phyloP scores from a whole-genome alignment of 2,329 filamentous ascomycete species.

The Fusarium subtropicale region DNA sequence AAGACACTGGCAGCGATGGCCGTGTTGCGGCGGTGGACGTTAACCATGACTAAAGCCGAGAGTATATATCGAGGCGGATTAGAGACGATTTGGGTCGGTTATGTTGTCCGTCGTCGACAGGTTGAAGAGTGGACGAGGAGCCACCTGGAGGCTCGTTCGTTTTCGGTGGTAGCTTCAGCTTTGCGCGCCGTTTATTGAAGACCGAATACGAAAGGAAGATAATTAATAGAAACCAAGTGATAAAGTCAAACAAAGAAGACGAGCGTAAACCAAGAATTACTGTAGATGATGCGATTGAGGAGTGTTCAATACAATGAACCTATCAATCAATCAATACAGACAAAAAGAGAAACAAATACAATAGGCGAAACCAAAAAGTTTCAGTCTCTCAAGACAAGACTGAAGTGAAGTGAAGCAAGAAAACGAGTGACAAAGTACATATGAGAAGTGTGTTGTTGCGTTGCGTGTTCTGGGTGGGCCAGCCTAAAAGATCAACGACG shows the following conservation, averaged over 20 bases:
- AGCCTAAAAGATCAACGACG: conserved; percentile 27
- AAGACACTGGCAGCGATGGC: conserved; percentile 73
- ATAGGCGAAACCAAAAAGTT: conserved; percentile 3
- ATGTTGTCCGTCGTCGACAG: not conserved
- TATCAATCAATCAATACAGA: conserved; percentile 11
- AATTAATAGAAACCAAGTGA: conserved; percentile 16
- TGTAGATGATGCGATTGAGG: conserved; percentile 5
- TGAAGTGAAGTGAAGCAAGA: conserved; percentile 6
- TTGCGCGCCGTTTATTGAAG: not conserved
- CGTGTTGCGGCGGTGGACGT: conserved; percentile 63
- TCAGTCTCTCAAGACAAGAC: conserved; percentile 17
- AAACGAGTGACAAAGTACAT: conserved; percentile 23
- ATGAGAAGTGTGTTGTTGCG: conserved; percentile 23
- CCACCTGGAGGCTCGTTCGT: conserved; percentile 15
- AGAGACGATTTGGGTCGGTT: not conserved
- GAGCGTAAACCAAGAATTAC: conserved; percentile 1
- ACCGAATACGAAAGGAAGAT: not conserved
- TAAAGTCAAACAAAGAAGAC: conserved; percentile 1
- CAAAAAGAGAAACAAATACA: conserved; percentile 19
- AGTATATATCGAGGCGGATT: not conserved
- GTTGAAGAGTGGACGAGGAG: conserved; percentile 10
- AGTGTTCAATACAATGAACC: conserved; percentile 8
- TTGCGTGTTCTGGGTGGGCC: conserved; percentile 27
- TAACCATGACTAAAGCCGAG: conserved; percentile 37
- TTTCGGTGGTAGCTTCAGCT: conserved; percentile 26